Percentiles rank a stretch among this genome's conserved stretches.
These are phyloP conservation scores for Hordeum marinum DNA, from an alignment of 176 grass and related monocot genomes.

Conservation along the genomic window DNA sequence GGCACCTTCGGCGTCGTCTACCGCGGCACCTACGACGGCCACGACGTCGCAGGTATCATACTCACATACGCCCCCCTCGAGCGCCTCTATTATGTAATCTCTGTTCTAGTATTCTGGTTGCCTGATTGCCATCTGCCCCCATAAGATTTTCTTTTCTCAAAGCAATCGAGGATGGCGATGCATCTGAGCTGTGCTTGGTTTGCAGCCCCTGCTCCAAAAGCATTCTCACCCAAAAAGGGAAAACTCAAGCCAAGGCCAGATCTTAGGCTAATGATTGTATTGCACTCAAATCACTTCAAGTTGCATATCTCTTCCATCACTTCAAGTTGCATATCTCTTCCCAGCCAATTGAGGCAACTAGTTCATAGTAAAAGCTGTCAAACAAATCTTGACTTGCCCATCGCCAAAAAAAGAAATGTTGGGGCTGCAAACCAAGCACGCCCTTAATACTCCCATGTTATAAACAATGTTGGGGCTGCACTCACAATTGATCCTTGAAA, in stretches of 20 bases:
- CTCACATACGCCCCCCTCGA: neutral
- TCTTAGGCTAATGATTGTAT: neutral
- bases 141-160: neutral
- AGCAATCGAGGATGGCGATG: too few species aligned
- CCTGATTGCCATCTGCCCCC: neutral
- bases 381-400: neutral
- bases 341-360: neutral
- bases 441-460: neutral
- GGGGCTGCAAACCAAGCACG: neutral
- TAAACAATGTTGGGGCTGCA: neutral
- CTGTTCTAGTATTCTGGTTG: neutral
- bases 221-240: neutral
- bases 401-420: neutral
- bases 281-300: neutral
- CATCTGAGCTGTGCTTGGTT: neutral
- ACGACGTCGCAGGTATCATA: slow-evolving; percentile 57
- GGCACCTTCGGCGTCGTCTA: slow-evolving; percentile 89
- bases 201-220: neutral
- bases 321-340: neutral
- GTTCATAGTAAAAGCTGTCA: neutral
- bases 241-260: neutral
- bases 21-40: slow-evolving; percentile 69
- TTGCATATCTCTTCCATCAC: neutral
- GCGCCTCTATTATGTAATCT: neutral
- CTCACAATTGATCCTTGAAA: neutral